Percentiles rank a stretch among this genome's conserved stretches.
phyloP scores from a whole-genome alignment of 257 asterid genomes.

The Linderniella brevidens region DNA sequence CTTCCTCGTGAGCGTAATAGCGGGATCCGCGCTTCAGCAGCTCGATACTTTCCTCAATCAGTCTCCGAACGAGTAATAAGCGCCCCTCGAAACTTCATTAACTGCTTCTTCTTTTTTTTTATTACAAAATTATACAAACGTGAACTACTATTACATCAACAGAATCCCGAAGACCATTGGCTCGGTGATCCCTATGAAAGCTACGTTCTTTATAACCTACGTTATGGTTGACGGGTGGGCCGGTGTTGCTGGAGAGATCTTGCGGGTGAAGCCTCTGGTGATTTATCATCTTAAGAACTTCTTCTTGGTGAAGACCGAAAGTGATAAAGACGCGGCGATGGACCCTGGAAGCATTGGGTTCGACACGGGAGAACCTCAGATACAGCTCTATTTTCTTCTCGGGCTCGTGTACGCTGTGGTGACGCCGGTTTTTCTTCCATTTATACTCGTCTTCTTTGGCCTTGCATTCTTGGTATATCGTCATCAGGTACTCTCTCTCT shows the following conservation, averaged over 20 bases:
- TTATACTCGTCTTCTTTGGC: conserved; percentile 66
- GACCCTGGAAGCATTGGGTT: conserved; percentile 88
- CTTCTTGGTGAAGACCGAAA: conserved; percentile 84
- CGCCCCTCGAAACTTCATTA: conserved; percentile 11
- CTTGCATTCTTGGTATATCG: conserved; percentile 68
- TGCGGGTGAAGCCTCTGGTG: conserved; percentile 62
- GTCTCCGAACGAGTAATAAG: conserved; percentile 57
- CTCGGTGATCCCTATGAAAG: conserved; percentile 87
- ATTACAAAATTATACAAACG: no score
- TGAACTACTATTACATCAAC: no score
- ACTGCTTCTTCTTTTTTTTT: not conserved
- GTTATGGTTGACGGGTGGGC: conserved; percentile 97
- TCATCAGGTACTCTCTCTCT: conserved; percentile 53
- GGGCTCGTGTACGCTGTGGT: conserved; percentile 89
- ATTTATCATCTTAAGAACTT: conserved; percentile 63
- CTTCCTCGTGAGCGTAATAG: conserved; percentile 76
- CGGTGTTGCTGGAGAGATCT: conserved; percentile 83
- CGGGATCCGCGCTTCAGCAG: conserved; percentile 76
- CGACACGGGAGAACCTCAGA: conserved; percentile 90
- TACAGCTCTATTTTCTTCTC: conserved; percentile 77
- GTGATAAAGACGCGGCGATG: conserved; percentile 80
- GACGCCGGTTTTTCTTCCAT: conserved; percentile 80
- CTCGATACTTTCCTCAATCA: conserved; percentile 39
- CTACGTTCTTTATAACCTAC: conserved; percentile 80
- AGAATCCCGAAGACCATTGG: conserved; percentile 63